Evolutionary conservation across 345 rosid species (phyloP).

Genomic region (Brassica cretica): DNA sequence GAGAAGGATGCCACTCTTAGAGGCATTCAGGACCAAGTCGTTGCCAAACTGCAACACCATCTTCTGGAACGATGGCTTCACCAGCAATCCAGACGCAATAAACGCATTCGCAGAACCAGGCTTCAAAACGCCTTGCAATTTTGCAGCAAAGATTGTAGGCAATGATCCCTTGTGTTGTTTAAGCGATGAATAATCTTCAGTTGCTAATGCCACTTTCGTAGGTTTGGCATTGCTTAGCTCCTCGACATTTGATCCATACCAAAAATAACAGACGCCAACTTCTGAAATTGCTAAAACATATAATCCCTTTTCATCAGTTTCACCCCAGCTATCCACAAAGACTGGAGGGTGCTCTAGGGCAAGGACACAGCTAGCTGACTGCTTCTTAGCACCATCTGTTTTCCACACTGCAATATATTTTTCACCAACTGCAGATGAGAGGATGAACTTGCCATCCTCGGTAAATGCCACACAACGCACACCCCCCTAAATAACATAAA

Average conservation of each 20-base stretch:
- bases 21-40: constrained; percentile 57
- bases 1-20: constrained; percentile 74
- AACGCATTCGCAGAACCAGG: constrained; percentile 58
- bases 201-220: constrained; percentile 62
- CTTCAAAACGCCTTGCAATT: constrained; percentile 64
- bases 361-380: constrained; percentile 89
- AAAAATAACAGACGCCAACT: constrained; percentile 79
- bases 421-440: constrained; percentile 84
- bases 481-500: constrained; percentile 46
- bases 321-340: constrained; percentile 64
- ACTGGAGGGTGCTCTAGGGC: constrained; percentile 96
- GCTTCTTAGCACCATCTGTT: constrained; percentile 66
- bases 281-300: constrained; percentile 81
- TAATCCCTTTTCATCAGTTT: constrained; percentile 50
- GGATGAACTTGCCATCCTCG: constrained; percentile 72
- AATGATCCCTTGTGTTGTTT: constrained; percentile 50
- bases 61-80: constrained; percentile 87
- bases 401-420: constrained; percentile 82
- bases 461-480: constrained; percentile 74
- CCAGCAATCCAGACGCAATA: constrained; percentile 72
- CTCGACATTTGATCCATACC: constrained; percentile 70
- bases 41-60: constrained; percentile 63
- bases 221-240: constrained; percentile 61
- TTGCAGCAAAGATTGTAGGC: constrained; percentile 73
- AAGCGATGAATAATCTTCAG: constrained; percentile 42